Evolutionary conservation across 768 basidiomycete species (phyloP), one percentile per base, ranked within the genome.

Genomic region (Suillus alpinus): DNA sequence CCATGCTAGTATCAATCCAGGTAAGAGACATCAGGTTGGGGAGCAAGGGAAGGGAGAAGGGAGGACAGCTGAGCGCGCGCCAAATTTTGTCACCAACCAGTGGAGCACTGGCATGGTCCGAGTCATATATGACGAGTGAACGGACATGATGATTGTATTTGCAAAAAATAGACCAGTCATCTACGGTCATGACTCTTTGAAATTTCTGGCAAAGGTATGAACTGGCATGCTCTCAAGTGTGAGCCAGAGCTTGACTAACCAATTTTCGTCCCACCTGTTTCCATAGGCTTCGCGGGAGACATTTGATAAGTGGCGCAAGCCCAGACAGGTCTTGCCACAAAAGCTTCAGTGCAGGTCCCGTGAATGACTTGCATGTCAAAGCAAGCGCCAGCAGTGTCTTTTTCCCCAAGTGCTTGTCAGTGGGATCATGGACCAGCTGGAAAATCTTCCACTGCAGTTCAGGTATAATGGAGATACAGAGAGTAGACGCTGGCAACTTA

Each of bases 141-240:
- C 67, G 70, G 2, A 72, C 71, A 20, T 70, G 65, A 29, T 61
- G 65, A 8, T 70, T 44, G 51, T 73, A 72, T 36, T 65, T 70
- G 37, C 69, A 64, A 50, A 72, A 72, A 51, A 73, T 49, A 12
- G 69, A 61, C 71, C 72, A 72, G 53, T 72, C 71, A 14, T 68
- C 29, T 16, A 49, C 18, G 8, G 29, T 49, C 47, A 49, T 31
- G 8, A 5, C 47, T 29, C 47, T 49, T 49, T 31, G 29, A 18
- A 49, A 18, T 49, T 49, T 1, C 29, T 49, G 14, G 8, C 16
- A 18, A 31, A 16, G 4, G 9, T 18, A 10, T 44, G 20, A 18
- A 31, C 29, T 31, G 29, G 16, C 1, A 18, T 49, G 16, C 29
- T 31, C 8, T 16, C 16, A 8, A 31, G 47, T 16, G 9, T 47